Percentiles rank a stretch among this genome's conserved stretches.
These are phyloP conservation scores for Haplosporangium sp. DNA, from an alignment of 371 early-diverging fungal genomes.

Conservation along the genomic window DNA sequence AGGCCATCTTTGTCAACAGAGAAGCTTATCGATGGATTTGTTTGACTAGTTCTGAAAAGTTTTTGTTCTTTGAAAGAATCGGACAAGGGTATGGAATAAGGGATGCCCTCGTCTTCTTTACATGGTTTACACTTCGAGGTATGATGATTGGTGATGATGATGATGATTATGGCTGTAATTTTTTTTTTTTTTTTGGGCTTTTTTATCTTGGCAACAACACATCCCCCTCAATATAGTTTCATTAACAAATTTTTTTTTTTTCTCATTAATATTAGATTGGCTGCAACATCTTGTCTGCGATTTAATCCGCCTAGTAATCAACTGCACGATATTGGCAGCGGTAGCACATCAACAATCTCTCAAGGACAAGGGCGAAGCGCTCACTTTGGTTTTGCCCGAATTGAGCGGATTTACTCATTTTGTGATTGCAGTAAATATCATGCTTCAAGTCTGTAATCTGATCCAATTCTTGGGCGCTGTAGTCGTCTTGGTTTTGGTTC, in stretches of 20 bases:
- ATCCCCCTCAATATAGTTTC: too few species aligned
- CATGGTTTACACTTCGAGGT: conserved; percentile 53
- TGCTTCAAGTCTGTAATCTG: conserved; percentile 46
- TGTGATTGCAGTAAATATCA: conserved; percentile 45
- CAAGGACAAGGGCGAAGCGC: conserved; percentile 18
- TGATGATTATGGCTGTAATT: neutral
- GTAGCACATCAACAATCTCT: conserved; percentile 46
- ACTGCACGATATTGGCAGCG: conserved; percentile 36
- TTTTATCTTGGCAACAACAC: neutral
- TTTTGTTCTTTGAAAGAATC: conserved; percentile 51
- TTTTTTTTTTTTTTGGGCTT: conserved; percentile 10
- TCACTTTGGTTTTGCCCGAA: conserved; percentile 39
- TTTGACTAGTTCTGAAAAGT: conserved; percentile 28
- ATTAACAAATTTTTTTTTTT: too few species aligned
- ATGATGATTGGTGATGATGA: neutral
- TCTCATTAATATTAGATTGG: conserved; percentile 30
- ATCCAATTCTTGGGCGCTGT: conserved; percentile 33
- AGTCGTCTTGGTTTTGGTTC: conserved; percentile 33
- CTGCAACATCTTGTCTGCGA: conserved; percentile 52
- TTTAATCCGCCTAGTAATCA: conserved; percentile 43
- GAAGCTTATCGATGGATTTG: conserved; percentile 52
- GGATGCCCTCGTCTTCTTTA: conserved; percentile 42
- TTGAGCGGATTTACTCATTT: conserved; percentile 37
- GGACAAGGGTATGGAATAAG: conserved; percentile 41
- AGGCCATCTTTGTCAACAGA: conserved; percentile 45